Base-by-base conservation (phyloP, 352 stramenopile genomes). In the Phytophthora capsici region DNA sequence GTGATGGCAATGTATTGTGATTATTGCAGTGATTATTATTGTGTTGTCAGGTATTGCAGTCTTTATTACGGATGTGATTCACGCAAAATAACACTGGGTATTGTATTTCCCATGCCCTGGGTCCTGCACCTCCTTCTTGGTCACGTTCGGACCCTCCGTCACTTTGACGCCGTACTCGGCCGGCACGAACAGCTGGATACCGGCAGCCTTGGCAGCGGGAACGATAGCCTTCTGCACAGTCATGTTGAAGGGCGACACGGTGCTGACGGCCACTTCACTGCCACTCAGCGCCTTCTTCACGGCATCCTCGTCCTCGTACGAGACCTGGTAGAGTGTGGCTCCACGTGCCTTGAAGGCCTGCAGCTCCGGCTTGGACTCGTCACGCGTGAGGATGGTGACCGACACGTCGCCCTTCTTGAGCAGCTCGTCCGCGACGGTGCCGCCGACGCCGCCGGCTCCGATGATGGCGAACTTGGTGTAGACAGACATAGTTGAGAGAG, bases 401-500 rank as follows among this genome's bases (percentile, higher is more conserved):
- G 36, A 41, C 36, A 41, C 34, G 16, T 41, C 13, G 13, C 34
- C 13, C 34, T 41, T 41, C 34, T 17, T 41, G 34, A 41, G 10
- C 12, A 7, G 34, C 34, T 41, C 13, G 16, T 20, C 34, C 34
- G 6, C 34, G 28, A 28, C 25, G 25, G 25, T 28, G 25, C 25
- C 40, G 22, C 69, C 69, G 53, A 77, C 40, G 57, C 56, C 57
- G 37, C 69, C 69, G 36, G 63, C 69, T 47, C 50, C 69, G 40
- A 73, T 44, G 30, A 77, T 62, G 28, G 69, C 52, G 28, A 60
- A 52, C 40, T 60, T 60, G 25, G 40, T 60, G 41, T n/a, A n/a
- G n/a, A n/a, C n/a, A n/a, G n/a, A n/a, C n/a, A n/a, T n/a, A n/a
- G n/a, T n/a, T n/a, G n/a, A n/a, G n/a, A n/a, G n/a, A n/a, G n/a